Evolutionary conservation across 139 green algal genomes (phyloP), one percentile per base, ranked within the genome.

Genomic region (Eudorina sp.): DNA sequence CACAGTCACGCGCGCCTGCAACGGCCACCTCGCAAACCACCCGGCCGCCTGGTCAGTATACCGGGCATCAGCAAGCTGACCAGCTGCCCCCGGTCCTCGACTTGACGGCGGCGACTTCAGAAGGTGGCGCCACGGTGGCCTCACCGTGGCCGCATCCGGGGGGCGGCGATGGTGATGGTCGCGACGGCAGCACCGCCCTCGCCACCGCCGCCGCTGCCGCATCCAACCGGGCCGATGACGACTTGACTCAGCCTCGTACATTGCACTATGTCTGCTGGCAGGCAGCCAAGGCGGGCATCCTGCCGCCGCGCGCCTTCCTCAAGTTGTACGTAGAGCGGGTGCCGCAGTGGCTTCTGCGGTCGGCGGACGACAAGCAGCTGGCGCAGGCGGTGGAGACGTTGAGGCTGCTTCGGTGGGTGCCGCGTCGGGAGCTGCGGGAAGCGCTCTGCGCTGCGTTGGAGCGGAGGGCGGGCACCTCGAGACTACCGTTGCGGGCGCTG

Each of bases 201-300:
- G 43, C 7, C 18, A 8, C 64, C n/a, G 64, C 27, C 18, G n/a
- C n/a, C 18, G 64, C 29, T 5, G 64, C 64, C n/a, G n/a, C 7
- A 8, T 13, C n/a, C 6, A 9, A 13, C n/a, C 64, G n/a, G 8
- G 6, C n/a, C n/a, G 34, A 36, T 19, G 78, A 75, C 36, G 79
- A 86, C 41, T 4, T 19, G 4, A 7, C 14, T 1, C n/a, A 78
- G 4, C 45, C 81, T 4, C 45, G 45, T 45, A 87, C 81, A 21
- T 45, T 87, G 31, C 81, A 87, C 62, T 78, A 46, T 31, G 45
- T 87, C 21, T 87, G 81, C 81, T 87, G 81, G 81, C 81, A 87
- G 46, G 62, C 81, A 1, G 81, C 81, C 23, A 78, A 68, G 62
- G 64, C 62, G 0, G 81, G 81, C 64, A 68, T 87, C 31, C 62